These are phyloP conservation scores for Emergomyces orientalis DNA, from an alignment of 2,329 filamentous ascomycete species.

Conservation along the genomic window DNA sequence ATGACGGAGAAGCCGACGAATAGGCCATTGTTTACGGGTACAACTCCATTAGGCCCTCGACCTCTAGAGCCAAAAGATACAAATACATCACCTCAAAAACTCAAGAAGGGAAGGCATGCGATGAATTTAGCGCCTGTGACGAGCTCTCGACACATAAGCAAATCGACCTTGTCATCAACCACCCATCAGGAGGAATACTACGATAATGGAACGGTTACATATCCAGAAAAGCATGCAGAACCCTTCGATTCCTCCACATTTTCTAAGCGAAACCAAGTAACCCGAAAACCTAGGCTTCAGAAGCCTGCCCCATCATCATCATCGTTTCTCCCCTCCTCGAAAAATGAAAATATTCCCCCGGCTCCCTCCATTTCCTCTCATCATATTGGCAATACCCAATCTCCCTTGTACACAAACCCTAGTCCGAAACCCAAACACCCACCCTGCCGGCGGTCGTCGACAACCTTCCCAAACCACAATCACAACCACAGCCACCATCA, in stretches of 20 bases:
- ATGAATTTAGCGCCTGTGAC: background rate
- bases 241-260: background rate
- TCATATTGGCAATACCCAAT: background rate
- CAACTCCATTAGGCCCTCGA: background rate
- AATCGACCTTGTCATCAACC: background rate
- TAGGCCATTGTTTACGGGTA: background rate
- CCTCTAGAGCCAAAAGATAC: background rate
- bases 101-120: background rate
- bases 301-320: background rate
- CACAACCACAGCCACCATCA: background rate
- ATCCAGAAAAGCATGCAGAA: background rate
- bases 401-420: background rate
- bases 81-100: background rate
- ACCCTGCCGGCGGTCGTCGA: background rate
- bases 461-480: constrained; percentile 7
- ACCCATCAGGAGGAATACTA: background rate
- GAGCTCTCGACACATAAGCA: background rate
- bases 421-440: background rate
- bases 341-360: background rate
- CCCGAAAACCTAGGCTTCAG: background rate
- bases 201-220: too few relatives aligned
- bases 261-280: background rate
- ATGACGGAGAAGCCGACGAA: constrained; percentile 9
- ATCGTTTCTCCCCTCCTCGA: background rate
- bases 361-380: background rate